phyloP scores from a whole-genome alignment of 257 asterid genomes.

The Schizonepeta tenuifolia region DNA sequence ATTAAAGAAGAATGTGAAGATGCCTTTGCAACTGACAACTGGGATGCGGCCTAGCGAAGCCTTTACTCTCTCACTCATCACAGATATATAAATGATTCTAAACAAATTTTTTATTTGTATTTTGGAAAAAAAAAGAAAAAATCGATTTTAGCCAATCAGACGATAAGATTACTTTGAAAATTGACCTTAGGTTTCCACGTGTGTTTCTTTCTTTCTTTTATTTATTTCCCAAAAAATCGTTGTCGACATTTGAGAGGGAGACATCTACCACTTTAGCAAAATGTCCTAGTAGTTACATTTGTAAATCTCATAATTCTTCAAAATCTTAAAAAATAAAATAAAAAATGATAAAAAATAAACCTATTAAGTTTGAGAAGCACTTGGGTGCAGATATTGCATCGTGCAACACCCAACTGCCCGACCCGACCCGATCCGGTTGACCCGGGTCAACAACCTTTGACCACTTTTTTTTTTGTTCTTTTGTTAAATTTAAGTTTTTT shows the following conservation, averaged over 20 bases:
- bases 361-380: too few relatives aligned
- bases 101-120: neutral
- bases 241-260: neutral
- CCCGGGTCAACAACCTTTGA: too few relatives aligned
- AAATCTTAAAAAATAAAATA: too few relatives aligned
- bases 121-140: neutral
- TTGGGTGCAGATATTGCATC: too few relatives aligned
- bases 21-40: slow-evolving; percentile 6
- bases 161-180: neutral
- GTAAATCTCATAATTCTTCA: too few relatives aligned
- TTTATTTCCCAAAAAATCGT: neutral
- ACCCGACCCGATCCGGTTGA: too few relatives aligned
- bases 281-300: too few relatives aligned
- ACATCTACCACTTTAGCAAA: too few relatives aligned
- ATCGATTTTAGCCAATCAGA: slow-evolving; percentile 7
- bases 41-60: slow-evolving; percentile 38
- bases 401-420: too few relatives aligned
- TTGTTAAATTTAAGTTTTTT: too few relatives aligned
- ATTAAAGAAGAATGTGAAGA: slow-evolving; percentile 1
- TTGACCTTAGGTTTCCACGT: neutral
- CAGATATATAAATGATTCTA: neutral
- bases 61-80: slow-evolving; percentile 24
- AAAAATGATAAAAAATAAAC: too few relatives aligned
- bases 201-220: neutral
- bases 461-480: too few relatives aligned